Evolutionary conservation across 2,329 filamentous ascomycete species (phyloP), one percentile per base, ranked within the genome.

Genomic region (Pseudocercospora musae): DNA sequence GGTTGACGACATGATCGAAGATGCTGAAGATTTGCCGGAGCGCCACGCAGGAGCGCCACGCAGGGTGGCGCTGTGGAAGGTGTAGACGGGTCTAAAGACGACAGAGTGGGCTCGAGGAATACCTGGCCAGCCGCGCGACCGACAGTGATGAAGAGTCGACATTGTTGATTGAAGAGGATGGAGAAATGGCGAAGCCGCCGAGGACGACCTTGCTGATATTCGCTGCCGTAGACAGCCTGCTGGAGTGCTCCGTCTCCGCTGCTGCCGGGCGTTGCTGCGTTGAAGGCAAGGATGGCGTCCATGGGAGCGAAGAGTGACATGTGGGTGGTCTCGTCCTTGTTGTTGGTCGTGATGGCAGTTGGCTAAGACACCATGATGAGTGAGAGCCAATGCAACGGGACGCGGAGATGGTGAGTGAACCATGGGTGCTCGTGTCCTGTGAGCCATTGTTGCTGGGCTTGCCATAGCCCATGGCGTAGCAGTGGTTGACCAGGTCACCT

Each of bases 281-380:
- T 59, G 59, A 59, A 57, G 59, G 44, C 62, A 23, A 56, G 23
- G 50, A 52, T 46, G 56, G 56, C 53, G 62, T 62, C 40, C 56
- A 46, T 58, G 53, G 57, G 57, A 63, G 61, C 58, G 56, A 57
- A 59, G 31, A 48, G 46, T 46, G 54, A 44, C 60, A 58, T 62
- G 13, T 52, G 48, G 23, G 29, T 40, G 29, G 18, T 40, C 52
- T 52, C 52, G 52, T 37, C 59, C 42, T 42, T 59, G 57, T 66
- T 57, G 59, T 62, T 59, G 59, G 53, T 62, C 62, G 59, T 62
- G 64, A 60, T 64, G 62, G 48, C 59, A 60, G 62, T 54, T n/a
- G 60, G 58, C 56, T 58, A 59, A 46, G 64, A 65, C 58, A 54
- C 68, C 67, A 71, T 70, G 62, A 65, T 68, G 59, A 68, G 66